Evolutionary conservation across 2,329 filamentous ascomycete genomes (phyloP).

Genomic region (Cercospora sp.): DNA sequence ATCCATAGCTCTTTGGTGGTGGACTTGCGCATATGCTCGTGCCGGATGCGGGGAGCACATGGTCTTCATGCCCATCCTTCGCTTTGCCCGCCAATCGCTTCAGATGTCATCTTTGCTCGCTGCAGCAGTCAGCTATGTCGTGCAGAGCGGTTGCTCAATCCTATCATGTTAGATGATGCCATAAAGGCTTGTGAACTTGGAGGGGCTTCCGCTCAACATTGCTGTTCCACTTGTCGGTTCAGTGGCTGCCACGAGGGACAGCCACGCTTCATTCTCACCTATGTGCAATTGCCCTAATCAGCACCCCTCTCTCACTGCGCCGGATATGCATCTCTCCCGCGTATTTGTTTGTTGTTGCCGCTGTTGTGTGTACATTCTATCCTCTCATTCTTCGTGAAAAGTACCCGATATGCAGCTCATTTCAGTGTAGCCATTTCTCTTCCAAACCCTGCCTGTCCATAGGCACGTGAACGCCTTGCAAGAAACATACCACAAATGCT

Average conservation of each 20-base stretch:
- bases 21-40: not conserved
- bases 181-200: not conserved
- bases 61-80: not conserved
- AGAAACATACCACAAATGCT: conserved; percentile 6
- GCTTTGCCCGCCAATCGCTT: not conserved
- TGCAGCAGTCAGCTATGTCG: not conserved
- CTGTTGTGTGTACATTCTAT: conserved; percentile 8
- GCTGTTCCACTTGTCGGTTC: not conserved
- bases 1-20: not conserved
- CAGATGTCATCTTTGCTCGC: not conserved
- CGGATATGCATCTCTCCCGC: conserved; percentile 14
- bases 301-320: not conserved
- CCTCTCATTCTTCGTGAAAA: not conserved
- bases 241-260: not conserved
- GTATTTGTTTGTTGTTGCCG: not conserved
- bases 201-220: not conserved
- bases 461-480: not conserved
- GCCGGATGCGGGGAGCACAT: not conserved
- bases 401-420: not conserved
- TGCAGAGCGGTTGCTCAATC: not conserved
- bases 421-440: not conserved
- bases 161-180: not conserved
- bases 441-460: not conserved
- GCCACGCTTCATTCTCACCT: conserved; percentile 7
- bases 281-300: not conserved